These are phyloP conservation scores for Suillus bovinus DNA, from an alignment of 768 basidiomycete species.

Conservation along the genomic window DNA sequence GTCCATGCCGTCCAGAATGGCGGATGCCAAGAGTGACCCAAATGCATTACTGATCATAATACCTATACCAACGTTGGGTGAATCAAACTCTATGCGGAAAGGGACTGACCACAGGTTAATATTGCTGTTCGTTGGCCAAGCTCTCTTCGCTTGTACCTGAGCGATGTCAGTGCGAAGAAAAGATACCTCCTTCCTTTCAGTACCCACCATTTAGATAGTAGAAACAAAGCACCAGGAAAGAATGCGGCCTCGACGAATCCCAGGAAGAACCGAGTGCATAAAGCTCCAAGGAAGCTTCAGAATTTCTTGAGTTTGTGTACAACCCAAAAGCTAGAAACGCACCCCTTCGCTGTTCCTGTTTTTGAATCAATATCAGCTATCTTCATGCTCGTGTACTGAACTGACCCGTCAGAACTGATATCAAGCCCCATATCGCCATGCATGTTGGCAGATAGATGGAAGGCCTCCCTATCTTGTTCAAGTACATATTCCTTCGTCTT, in stretches of 20 bases:
- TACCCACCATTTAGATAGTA: conserved; percentile 36
- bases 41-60: conserved; percentile 81
- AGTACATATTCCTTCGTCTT: conserved; percentile 62
- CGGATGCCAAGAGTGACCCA: conserved; percentile 75
- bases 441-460: conserved; percentile 66
- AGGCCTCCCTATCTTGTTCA: conserved; percentile 66
- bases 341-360: conserved; percentile 44
- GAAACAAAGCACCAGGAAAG: conserved; percentile 61
- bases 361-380: conserved; percentile 4
- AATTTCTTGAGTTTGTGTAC: conserved; percentile 7
- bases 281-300: conserved; percentile 59
- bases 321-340: conserved; percentile 3
- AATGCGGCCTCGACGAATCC: conserved; percentile 77
- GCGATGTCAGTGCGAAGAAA: conserved; percentile 57
- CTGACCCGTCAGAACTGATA: conserved; percentile 55
- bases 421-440: conserved; percentile 72
- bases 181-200: conserved; percentile 5
- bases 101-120: conserved; percentile 50
- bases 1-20: conserved; percentile 72
- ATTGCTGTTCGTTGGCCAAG: conserved; percentile 69
- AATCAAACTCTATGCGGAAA: neutral
- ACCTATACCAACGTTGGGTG: conserved; percentile 24
- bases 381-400: neutral
- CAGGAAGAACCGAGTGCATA: conserved; percentile 72
- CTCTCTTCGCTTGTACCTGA: conserved; percentile 70